Percentiles rank a stretch among this genome's conserved stretches.
phyloP scores from a whole-genome alignment of 805 yeast genomes.

The Candida rishiriensis region DNA sequence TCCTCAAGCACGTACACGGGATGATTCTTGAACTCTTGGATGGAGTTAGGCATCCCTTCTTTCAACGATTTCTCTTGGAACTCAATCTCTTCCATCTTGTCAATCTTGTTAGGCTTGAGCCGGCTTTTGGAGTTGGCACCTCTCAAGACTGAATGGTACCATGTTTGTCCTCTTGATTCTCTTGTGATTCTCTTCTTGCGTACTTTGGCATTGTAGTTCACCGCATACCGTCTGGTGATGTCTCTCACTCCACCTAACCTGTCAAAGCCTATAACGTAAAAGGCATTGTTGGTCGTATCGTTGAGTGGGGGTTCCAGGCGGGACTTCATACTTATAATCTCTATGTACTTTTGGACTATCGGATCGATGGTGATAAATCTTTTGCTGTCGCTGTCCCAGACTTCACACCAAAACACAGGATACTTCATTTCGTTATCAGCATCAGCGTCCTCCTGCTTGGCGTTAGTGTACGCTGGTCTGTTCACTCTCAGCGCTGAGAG shows the following conservation, averaged over 20 bases:
- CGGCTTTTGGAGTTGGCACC: conserved; percentile 27
- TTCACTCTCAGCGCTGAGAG: conserved; percentile 25
- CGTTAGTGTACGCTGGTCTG: conserved; percentile 16
- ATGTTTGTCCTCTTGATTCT: conserved; percentile 48
- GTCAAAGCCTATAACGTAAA: conserved; percentile 79
- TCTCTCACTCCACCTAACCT: conserved; percentile 63
- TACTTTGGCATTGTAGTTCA: conserved; percentile 65
- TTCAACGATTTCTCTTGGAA: conserved; percentile 55
- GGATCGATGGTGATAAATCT: conserved; percentile 90
- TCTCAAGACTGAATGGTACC: conserved; percentile 53
- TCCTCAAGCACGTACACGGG: conserved; percentile 80
- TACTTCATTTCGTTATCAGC: conserved; percentile 25
- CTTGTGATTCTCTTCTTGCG: conserved; percentile 67
- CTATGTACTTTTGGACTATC: conserved; percentile 56
- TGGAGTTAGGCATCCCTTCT: conserved; percentile 85
- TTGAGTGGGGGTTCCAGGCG: conserved; percentile 60
- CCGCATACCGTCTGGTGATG: conserved; percentile 79
- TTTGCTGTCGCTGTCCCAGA: conserved; percentile 71
- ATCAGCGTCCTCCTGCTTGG: conserved; percentile 3
- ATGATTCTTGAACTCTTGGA: conserved; percentile 81
- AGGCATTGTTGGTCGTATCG: conserved; percentile 53
- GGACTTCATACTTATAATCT: conserved; percentile 49
- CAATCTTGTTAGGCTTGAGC: conserved; percentile 30
- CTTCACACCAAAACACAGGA: conserved; percentile 93
- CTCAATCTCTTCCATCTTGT: conserved; percentile 55